These are phyloP conservation scores for Agrocybe praecox DNA, from an alignment of 768 basidiomycete species.

Conservation along the genomic window DNA sequence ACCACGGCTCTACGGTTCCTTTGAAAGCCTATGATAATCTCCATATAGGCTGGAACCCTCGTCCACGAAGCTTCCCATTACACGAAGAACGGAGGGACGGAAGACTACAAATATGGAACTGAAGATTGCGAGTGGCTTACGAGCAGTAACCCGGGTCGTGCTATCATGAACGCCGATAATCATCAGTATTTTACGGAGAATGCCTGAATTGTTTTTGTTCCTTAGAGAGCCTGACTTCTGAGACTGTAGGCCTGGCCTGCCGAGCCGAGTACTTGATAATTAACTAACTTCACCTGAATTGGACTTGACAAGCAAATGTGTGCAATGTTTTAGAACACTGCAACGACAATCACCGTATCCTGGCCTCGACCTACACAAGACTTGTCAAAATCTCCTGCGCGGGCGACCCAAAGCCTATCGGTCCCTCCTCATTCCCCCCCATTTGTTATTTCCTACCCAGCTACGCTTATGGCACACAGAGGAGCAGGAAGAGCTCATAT, in stretches of 20 bases:
- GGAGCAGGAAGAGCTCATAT: slow-evolving; percentile 12
- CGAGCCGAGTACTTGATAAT: too few species aligned
- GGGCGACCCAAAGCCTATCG: slow-evolving; percentile 35
- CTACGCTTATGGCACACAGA: slow-evolving; percentile 13
- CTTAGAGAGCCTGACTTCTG: too few species aligned
- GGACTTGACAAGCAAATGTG: too few species aligned
- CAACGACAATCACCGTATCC: slow-evolving; percentile 36
- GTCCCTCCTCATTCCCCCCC: slow-evolving; percentile 31
- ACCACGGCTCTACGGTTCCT: too few species aligned
- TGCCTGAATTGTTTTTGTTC: neutral
- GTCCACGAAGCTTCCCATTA: slow-evolving; percentile 51
- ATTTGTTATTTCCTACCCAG: slow-evolving; percentile 8
- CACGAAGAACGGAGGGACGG: slow-evolving; percentile 41
- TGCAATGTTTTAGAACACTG: too few species aligned
- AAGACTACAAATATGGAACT: slow-evolving; percentile 50
- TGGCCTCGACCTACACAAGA: slow-evolving; percentile 52
- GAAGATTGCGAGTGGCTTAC: slow-evolving; percentile 39
- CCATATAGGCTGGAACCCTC: slow-evolving; percentile 31
- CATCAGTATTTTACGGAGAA: slow-evolving; percentile 59
- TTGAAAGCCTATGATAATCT: neutral
- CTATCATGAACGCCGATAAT: slow-evolving; percentile 46
- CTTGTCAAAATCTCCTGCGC: slow-evolving; percentile 23
- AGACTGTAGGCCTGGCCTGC: too few species aligned
- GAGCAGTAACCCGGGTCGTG: slow-evolving; percentile 29
- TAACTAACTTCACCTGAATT: too few species aligned